phyloP scores from a whole-genome alignment of 2,329 filamentous ascomycete genomes.

The Lasiodiplodia citricola region DNA sequence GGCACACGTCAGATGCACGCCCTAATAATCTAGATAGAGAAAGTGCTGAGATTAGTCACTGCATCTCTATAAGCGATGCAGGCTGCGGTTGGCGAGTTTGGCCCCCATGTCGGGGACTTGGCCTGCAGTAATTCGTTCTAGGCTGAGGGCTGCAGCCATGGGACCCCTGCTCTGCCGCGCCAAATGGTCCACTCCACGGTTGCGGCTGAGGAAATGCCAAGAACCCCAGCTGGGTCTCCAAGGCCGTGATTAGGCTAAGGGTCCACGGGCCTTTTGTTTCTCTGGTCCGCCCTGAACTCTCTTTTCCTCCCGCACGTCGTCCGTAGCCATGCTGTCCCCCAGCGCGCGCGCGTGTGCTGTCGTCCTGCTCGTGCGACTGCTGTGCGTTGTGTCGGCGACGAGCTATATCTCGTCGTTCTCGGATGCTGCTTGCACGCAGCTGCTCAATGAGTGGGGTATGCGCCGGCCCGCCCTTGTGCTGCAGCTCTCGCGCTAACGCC shows the following conservation, averaged over 20 bases:
- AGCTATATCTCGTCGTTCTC: constrained; percentile 11
- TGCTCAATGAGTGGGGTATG: constrained; percentile 12
- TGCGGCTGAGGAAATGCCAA: constrained; percentile 9
- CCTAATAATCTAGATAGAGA: no score
- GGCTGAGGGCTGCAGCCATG: neutral
- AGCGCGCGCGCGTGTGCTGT: neutral
- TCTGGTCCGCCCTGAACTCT: neutral
- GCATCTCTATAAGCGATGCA: no score
- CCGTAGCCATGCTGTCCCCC: neutral
- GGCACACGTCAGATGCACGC: no score
- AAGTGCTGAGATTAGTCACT: no score
- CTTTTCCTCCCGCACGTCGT: neutral
- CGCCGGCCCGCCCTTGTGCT: neutral
- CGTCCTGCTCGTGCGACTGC: neutral
- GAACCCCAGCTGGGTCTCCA: neutral
- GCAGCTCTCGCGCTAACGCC: neutral
- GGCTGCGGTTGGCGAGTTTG: no score
- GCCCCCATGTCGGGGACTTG: neutral
- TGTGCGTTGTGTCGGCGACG: neutral
- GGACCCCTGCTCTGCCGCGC: neutral
- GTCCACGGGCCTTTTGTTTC: neutral
- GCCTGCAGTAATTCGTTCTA: neutral
- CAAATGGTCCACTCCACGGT: neutral
- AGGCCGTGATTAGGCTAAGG: neutral
- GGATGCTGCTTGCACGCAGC: neutral